These are phyloP conservation scores for Elongisporangium senticosum DNA, from an alignment of 352 stramenopile genomes.

Conservation along the genomic window DNA sequence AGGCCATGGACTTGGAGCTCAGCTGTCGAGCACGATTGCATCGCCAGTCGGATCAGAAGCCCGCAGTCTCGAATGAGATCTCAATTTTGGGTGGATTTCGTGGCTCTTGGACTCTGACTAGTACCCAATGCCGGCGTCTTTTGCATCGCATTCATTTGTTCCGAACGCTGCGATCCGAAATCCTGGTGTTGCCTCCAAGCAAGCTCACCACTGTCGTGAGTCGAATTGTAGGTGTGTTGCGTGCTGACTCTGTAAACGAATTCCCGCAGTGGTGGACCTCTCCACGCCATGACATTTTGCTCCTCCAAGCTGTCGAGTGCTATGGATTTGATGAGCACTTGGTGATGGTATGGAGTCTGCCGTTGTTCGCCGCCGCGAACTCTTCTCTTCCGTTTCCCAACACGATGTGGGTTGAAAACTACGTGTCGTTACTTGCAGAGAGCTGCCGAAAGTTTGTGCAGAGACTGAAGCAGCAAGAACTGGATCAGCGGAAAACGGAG, in stretches of 20 bases:
- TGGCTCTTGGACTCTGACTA: slow-evolving; percentile 54
- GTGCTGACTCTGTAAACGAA: slow-evolving; percentile 5
- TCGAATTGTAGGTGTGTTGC: slow-evolving; percentile 37
- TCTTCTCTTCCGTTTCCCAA: slow-evolving; percentile 35
- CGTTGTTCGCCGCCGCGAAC: slow-evolving; percentile 47
- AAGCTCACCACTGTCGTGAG: slow-evolving; percentile 59
- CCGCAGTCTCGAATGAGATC: slow-evolving; percentile 13
- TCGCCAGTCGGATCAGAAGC: neutral
- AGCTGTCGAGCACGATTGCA: slow-evolving; percentile 37
- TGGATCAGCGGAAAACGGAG: neutral
- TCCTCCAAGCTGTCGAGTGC: slow-evolving; percentile 80
- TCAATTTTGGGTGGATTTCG: slow-evolving; percentile 66
- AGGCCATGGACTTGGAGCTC: slow-evolving; percentile 60
- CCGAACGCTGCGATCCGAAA: slow-evolving; percentile 55
- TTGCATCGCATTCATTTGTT: slow-evolving; percentile 82
- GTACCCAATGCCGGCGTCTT: slow-evolving; percentile 50
- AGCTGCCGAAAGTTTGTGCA: slow-evolving; percentile 28
- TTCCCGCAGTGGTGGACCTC: slow-evolving; percentile 75
- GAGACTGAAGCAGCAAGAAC: slow-evolving; percentile 6
- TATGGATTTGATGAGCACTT: slow-evolving; percentile 76
- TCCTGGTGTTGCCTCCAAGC: slow-evolving; percentile 56
- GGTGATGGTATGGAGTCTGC: slow-evolving; percentile 58
- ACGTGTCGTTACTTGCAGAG: slow-evolving; percentile 39
- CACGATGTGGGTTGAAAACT: slow-evolving; percentile 75
- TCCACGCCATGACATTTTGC: slow-evolving; percentile 68